phyloP scores from a whole-genome alignment of 805 yeast species.

The Candida quercuum region DNA sequence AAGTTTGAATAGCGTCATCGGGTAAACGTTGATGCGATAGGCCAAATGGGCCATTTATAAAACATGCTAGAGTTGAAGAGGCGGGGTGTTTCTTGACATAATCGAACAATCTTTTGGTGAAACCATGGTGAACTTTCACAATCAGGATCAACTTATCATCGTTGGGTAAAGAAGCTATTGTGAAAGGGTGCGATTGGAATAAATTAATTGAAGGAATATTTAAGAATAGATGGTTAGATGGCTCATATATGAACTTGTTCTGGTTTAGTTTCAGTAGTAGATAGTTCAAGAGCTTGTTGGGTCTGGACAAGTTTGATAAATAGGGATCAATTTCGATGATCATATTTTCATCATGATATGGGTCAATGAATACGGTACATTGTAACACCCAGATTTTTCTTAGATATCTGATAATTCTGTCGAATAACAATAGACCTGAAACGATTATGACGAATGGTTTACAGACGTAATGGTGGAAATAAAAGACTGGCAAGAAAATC shows the following conservation, averaged over 20 bases:
- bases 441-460: conserved; percentile 18
- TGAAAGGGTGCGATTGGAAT: conserved; percentile 25
- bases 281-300: conserved; percentile 1
- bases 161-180: conserved; percentile 17
- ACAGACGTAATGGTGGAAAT: conserved; percentile 21
- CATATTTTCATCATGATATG: conserved; percentile 6
- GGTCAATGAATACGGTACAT: conserved; percentile 4
- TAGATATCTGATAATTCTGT: conserved; percentile 14
- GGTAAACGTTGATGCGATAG: conserved; percentile 15
- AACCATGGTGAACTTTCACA: conserved; percentile 19
- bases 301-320: not conserved
- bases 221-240: conserved; percentile 22
- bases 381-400: conserved; percentile 13
- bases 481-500: conserved; percentile 21
- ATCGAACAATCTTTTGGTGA: conserved; percentile 17
- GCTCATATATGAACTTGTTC: conserved; percentile 12
- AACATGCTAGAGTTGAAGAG: conserved; percentile 9
- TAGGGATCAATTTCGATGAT: conserved; percentile 11
- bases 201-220: conserved; percentile 16
- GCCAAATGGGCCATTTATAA: conserved; percentile 26
- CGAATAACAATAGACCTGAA: conserved; percentile 11
- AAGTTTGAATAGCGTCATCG: not conserved
- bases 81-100: not conserved
- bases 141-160: conserved; percentile 6
- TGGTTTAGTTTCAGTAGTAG: conserved; percentile 7